A percentile compares a stretch with the other conserved stretches of the same genome.
phyloP scores from a whole-genome alignment of 805 yeast species.

The Nakazawaea peltata region DNA sequence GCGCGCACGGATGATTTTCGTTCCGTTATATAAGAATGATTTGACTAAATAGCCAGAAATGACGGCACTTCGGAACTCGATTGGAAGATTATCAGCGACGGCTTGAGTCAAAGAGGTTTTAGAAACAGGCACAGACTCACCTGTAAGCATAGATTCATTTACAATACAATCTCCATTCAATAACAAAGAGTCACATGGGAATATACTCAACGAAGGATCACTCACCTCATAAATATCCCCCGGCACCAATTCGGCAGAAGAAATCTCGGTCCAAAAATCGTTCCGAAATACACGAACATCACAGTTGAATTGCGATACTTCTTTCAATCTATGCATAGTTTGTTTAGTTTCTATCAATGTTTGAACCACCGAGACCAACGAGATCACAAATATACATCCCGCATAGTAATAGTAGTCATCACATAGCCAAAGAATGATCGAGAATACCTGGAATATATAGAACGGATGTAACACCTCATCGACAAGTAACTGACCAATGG shows the following conservation, averaged over 20 bases:
- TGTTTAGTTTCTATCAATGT: conserved; percentile 81
- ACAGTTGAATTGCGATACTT: conserved; percentile 67
- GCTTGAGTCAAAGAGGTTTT: conserved; percentile 63
- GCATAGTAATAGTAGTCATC: conserved; percentile 95
- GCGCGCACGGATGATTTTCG: conserved; percentile 78
- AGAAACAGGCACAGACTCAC: conserved; percentile 96
- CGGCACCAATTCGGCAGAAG: conserved; percentile 78
- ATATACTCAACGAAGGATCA: conserved; percentile 63
- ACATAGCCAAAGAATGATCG: conserved; percentile 83
- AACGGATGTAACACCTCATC: conserved; percentile 95
- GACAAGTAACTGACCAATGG: conserved; percentile 53
- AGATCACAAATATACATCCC: conserved; percentile 79
- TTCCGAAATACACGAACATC: conserved; percentile 86
- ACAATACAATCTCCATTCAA: conserved; percentile 90
- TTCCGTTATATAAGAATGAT: conserved; percentile 80
- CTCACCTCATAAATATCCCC: conserved; percentile 93
- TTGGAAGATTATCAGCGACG: conserved; percentile 45
- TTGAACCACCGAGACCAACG: conserved; percentile 69
- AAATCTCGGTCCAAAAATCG: conserved; percentile 82
- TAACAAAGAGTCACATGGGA: conserved; percentile 88
- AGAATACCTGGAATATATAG: conserved; percentile 89
- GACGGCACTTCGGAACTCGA: conserved; percentile 46
- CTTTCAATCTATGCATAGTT: conserved; percentile 63
- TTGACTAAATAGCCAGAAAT: conserved; percentile 61
- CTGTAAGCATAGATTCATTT: conserved; percentile 97